Evolutionary conservation across 805 yeast species (phyloP).

Genomic region (Barnettozyma botsteinii): DNA sequence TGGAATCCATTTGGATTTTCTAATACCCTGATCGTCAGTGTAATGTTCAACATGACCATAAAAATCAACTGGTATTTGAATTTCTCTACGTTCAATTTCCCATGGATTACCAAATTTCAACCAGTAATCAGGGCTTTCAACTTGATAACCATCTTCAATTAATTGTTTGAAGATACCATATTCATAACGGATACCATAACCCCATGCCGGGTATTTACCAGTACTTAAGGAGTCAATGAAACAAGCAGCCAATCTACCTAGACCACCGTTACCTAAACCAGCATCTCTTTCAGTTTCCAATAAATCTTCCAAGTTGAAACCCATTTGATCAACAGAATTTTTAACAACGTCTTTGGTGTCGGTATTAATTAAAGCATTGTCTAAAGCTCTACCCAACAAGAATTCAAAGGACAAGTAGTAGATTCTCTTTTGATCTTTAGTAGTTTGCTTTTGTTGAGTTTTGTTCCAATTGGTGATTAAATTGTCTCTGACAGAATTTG

Average conservation of each 20-base stretch:
- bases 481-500: slow-evolving; percentile 71
- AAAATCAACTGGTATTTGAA: slow-evolving; percentile 84
- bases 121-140: slow-evolving; percentile 95
- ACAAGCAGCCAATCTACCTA: slow-evolving; percentile 93
- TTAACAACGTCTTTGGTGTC: slow-evolving; percentile 56
- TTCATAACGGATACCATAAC: slow-evolving; percentile 88
- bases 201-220: slow-evolving; percentile 91
- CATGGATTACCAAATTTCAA: slow-evolving; percentile 83
- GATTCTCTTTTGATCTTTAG: slow-evolving; percentile 77
- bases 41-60: slow-evolving; percentile 60
- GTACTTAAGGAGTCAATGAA: slow-evolving; percentile 85
- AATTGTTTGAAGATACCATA: slow-evolving; percentile 91
- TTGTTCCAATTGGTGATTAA: slow-evolving; percentile 84
- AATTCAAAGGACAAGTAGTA: slow-evolving; percentile 85
- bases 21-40: slow-evolving; percentile 45
- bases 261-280: slow-evolving; percentile 91
- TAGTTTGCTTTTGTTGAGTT: slow-evolving; percentile 85
- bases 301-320: slow-evolving; percentile 83
- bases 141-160: slow-evolving; percentile 88
- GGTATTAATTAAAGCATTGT: slow-evolving; percentile 84
- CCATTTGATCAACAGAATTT: slow-evolving; percentile 61
- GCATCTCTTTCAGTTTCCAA: slow-evolving; percentile 89
- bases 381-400: slow-evolving; percentile 92
- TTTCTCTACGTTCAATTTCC: slow-evolving; percentile 85
- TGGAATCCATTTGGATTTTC: slow-evolving; percentile 71